A percentile compares a stretch with the other conserved stretches of the same genome.
phyloP scores from a whole-genome alignment of 2,329 filamentous ascomycete genomes.

The Aureobasidium mangrovei region DNA sequence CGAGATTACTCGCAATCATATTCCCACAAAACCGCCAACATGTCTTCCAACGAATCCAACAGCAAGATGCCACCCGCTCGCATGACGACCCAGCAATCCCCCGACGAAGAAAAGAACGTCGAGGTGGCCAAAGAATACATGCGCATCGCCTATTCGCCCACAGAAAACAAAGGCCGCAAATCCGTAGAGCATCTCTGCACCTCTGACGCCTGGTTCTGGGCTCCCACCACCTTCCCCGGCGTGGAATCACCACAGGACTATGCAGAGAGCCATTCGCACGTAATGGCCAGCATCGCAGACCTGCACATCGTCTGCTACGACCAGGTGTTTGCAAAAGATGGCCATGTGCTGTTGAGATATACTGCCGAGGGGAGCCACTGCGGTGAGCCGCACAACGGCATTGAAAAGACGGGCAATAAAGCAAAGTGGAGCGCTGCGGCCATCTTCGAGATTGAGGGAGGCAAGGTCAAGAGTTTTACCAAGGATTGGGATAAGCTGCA shows the following conservation, averaged over 20 bases:
- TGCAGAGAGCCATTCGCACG: constrained; percentile 29
- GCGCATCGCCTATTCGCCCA: constrained; percentile 31
- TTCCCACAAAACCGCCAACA: neutral
- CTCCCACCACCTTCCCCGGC: constrained; percentile 32
- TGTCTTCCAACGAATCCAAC: constrained; percentile 13
- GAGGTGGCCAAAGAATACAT: constrained; percentile 30
- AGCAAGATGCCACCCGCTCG: constrained; percentile 14
- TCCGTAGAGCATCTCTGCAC: constrained; percentile 30
- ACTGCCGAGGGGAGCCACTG: constrained; percentile 31
- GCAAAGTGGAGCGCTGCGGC: constrained; percentile 31
- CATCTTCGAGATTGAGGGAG: constrained; percentile 31
- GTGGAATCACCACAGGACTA: constrained; percentile 32
- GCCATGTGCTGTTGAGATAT: constrained; percentile 30
- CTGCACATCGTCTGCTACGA: constrained; percentile 31
- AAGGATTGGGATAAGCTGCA: constrained; percentile 30
- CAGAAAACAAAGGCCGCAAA: constrained; percentile 27
- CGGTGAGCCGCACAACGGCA: constrained; percentile 30
- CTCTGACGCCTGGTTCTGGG: constrained; percentile 26
- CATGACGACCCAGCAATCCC: constrained; percentile 19
- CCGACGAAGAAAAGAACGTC: constrained; percentile 25
- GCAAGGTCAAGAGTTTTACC: constrained; percentile 30
- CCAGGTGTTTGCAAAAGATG: constrained; percentile 29
- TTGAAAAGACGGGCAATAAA: constrained; percentile 26
- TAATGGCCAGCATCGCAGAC: constrained; percentile 29
- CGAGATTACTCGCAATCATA: no score